phyloP scores from a whole-genome alignment of 441 rosid species.

The Viola pubescens region DNA sequence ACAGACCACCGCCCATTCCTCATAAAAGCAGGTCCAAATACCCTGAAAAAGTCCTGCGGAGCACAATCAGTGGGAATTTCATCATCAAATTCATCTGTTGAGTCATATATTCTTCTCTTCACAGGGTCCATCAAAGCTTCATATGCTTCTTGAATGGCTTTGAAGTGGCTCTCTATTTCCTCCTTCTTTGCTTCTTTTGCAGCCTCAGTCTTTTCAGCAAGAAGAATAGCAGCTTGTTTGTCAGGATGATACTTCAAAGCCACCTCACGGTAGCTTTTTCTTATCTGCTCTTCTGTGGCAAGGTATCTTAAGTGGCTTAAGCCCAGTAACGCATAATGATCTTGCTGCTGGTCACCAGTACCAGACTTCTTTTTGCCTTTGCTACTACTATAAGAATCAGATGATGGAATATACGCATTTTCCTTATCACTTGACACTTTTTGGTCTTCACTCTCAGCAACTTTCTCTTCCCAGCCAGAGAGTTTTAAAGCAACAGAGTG shows the following conservation, averaged over 20 bases:
- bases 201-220: constrained; percentile 83
- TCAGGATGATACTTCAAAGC: constrained; percentile 92
- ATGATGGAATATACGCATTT: constrained; percentile 46
- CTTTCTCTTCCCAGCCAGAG: constrained; percentile 54
- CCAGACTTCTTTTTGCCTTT: constrained; percentile 83
- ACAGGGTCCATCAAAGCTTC: constrained; percentile 85
- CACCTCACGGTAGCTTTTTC: constrained; percentile 85
- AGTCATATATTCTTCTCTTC: constrained; percentile 84
- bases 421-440: constrained; percentile 51
- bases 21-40: constrained; percentile 91
- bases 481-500: constrained; percentile 81
- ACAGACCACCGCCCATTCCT: constrained; percentile 97
- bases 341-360: constrained; percentile 60
- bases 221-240: constrained; percentile 84
- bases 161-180: constrained; percentile 81
- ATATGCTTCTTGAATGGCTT: constrained; percentile 86
- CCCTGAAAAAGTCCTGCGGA: constrained; percentile 88
- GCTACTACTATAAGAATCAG: constrained; percentile 57
- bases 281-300: constrained; percentile 93
- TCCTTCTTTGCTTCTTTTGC: constrained; percentile 88
- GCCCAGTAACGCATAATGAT: constrained; percentile 87
- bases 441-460: constrained; percentile 38
- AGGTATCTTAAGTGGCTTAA: constrained; percentile 86
- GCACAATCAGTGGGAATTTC: constrained; percentile 83
- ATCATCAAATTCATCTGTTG: constrained; percentile 95